Base-by-base conservation (phyloP, 257 asterid genomes). In the Solanum ossicruentum region DNA sequence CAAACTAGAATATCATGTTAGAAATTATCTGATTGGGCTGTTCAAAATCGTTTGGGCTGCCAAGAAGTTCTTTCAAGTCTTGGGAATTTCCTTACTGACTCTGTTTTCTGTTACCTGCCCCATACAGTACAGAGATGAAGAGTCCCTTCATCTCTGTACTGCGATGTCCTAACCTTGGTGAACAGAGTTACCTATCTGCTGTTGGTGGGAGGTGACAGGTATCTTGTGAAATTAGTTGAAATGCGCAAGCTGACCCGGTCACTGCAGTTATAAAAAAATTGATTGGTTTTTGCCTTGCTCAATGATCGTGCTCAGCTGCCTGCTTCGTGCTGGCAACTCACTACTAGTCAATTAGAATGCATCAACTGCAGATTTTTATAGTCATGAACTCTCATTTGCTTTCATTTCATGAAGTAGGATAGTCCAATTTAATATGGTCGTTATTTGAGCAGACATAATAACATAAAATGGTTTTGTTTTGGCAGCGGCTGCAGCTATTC, bases 401-500 rank as follows among this genome's bases (percentile, higher is more conserved):
- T 32, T 69, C 52, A 69, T 69, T 39, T 8, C 78, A 36, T 69
- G 26, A 63, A 32, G 43, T 73, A 61, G 55, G 78, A 82, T 45
- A 57, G 28, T 54, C 32, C 20, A n/a, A 21, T 70, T 36, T 41
- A 15, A 36, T 45, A 21, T 21, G 58, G n/a, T 73, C 57, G 81
- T 73, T 57, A 8, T 12, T 47, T 45, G 58, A 73, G 60, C 75
- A 78, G 26, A 15, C 58, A 18, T 45, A 41, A 84, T 9, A 39
- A 23, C 20, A 23, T 39, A 26, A 71, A 36, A 36, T 58, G 55
- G 49, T 82, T 67, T 51, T 65, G 41, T 56, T 66, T 87, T 83
- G 84, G 84, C 90, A 95, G 99, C 84, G 84, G 95, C 86, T 43
- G 82, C 90, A 83, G 97, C 94, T 61, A 88, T 95, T 86, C 86